phyloP scores from a whole-genome alignment of 192 early-diverging fungal species.

The Umbelopsis sp. region DNA sequence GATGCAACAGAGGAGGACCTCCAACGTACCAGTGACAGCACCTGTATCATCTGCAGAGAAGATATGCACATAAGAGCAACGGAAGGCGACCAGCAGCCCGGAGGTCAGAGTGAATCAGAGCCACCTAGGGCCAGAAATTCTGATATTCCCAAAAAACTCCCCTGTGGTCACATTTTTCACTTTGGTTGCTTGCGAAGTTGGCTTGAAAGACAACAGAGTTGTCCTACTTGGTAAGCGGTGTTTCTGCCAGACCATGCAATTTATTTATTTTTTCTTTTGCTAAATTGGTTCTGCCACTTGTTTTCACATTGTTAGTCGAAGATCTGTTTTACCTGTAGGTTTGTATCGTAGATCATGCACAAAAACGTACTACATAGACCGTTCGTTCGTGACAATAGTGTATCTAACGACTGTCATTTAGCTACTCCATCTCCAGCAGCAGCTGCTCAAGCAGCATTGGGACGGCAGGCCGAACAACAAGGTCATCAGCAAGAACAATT shows the following conservation, averaged over 20 bases:
- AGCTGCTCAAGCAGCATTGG: background rate
- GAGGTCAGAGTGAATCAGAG: conserved; percentile 20
- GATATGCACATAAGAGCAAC: conserved; percentile 70
- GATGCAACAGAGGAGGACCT: conserved; percentile 86
- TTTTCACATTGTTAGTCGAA: conserved; percentile 36
- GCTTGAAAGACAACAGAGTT: conserved; percentile 97
- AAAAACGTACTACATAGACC: too few relatives aligned
- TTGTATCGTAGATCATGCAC: background rate
- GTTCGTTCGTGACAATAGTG: background rate
- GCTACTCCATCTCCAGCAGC: conserved; percentile 11
- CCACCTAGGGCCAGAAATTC: conserved; percentile 30
- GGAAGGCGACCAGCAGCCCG: conserved; percentile 21
- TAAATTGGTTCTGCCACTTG: background rate
- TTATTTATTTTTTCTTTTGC: conserved; percentile 13
- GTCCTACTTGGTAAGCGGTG: conserved; percentile 84
- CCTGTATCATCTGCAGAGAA: conserved; percentile 97
- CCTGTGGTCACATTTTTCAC: conserved; percentile 98
- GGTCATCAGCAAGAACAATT: conserved; percentile 16
- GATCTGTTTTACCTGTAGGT: conserved; percentile 46
- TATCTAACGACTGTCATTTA: conserved; percentile 2
- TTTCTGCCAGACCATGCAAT: background rate
- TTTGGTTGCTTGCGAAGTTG: conserved; percentile 95
- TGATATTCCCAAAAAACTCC: conserved; percentile 89
- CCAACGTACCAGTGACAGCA: conserved; percentile 64
- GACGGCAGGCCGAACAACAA: conserved; percentile 14